phyloP scores from a whole-genome alignment of 768 basidiomycete genomes.

The Lactarius psammicola region DNA sequence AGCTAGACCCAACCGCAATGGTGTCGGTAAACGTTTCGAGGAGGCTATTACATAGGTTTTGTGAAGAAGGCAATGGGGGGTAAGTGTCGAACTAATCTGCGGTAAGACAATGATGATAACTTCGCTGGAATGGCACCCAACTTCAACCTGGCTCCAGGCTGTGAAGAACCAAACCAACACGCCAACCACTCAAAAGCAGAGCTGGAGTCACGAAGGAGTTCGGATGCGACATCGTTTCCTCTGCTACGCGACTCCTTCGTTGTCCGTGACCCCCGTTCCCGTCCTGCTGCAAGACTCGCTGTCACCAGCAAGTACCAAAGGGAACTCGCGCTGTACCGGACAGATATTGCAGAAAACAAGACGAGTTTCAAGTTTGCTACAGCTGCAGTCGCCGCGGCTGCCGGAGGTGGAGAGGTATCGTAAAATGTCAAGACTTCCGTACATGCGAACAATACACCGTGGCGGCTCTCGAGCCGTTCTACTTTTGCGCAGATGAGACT shows the following conservation, averaged over 20 bases:
- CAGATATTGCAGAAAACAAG: constrained; percentile 61
- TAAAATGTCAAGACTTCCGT: too few relatives aligned
- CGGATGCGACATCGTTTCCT: too few relatives aligned
- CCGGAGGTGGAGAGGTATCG: background rate
- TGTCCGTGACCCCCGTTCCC: background rate
- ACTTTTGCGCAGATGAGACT: background rate
- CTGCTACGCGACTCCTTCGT: background rate
- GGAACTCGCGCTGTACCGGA: constrained; percentile 62
- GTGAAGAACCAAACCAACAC: too few relatives aligned
- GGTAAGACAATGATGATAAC: too few relatives aligned
- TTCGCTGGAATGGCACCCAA: too few relatives aligned
- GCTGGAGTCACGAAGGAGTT: constrained; percentile 63
- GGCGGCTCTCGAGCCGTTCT: background rate
- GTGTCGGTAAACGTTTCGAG: too few relatives aligned
- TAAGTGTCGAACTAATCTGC: too few relatives aligned
- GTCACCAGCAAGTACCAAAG: constrained; percentile 42
- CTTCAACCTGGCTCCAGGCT: too few relatives aligned
- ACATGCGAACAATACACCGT: background rate
- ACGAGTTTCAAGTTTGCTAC: constrained; percentile 50
- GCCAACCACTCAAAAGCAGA: constrained; percentile 38
- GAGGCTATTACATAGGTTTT: too few relatives aligned
- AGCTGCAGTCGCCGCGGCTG: constrained; percentile 46
- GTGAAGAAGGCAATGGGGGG: too few relatives aligned
- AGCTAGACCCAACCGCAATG: too few relatives aligned
- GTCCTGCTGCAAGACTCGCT: background rate